Evolutionary conservation across 2,329 filamentous ascomycete genomes (phyloP).

Genomic region (Sporothrix globosa): DNA sequence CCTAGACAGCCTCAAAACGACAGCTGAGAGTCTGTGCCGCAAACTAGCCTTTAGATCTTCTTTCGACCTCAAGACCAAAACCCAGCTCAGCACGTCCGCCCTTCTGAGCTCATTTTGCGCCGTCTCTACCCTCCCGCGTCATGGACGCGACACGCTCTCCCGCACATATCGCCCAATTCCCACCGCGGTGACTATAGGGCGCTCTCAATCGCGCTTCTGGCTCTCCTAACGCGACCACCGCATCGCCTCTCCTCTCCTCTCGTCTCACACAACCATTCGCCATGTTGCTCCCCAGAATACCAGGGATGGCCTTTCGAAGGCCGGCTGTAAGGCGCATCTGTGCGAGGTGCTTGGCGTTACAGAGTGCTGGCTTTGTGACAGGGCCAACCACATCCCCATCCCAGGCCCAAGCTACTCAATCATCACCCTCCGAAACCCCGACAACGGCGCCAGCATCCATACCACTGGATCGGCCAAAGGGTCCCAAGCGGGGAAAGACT

Average conservation of each 20-base stretch:
- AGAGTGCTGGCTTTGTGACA: background rate
- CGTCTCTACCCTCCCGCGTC: background rate
- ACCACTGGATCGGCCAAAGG: background rate
- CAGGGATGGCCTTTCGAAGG: background rate
- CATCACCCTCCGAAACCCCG: background rate
- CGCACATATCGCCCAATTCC: background rate
- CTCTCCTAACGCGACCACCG: background rate
- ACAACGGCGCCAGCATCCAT: background rate
- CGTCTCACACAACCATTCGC: background rate
- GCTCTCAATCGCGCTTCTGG: background rate
- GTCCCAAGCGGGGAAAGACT: background rate
- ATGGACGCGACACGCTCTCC: background rate
- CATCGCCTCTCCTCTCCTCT: background rate
- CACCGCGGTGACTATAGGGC: background rate
- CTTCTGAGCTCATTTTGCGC: background rate
- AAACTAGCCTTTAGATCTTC: background rate
- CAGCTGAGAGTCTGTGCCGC: background rate
- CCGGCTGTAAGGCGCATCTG: background rate
- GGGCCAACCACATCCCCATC: background rate
- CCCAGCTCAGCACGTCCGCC: background rate
- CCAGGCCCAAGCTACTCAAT: background rate
- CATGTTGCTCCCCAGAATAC: constrained; percentile 1
- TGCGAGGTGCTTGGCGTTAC: background rate
- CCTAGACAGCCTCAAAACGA: background rate
- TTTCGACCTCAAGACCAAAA: background rate